Base-by-base conservation (phyloP, 768 basidiomycete genomes). In the Coprinellus aureogranulatus region DNA sequence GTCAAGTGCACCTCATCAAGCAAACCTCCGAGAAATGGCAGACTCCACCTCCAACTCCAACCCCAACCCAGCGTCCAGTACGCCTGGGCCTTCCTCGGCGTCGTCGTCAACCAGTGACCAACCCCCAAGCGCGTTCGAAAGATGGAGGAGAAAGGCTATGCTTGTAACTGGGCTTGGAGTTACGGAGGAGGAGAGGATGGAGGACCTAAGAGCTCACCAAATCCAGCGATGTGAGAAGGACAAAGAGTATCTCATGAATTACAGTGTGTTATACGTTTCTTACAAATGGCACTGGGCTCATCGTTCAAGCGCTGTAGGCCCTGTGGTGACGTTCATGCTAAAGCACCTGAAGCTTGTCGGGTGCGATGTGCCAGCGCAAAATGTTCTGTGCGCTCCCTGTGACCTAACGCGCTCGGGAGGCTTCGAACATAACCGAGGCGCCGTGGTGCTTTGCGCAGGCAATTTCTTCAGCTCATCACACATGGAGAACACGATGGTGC, bases 401-500 rank as follows among this genome's bases (percentile, higher is more conserved):
- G 88, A 89, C 66, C 67, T 69, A 57, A 70, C 74, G 26, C 82
- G 80, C 14, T 83, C 91, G 3, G 97, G 95, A 9, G 96, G 94
- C 0, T 97, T 94, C 69, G 79, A 75, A 28, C 87, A 91, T 1
- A 82, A 89, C 3, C 81, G 84, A 14, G 90, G 91, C 16, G 89
- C 88, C 2, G 84, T 98, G 25, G 72, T 93, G 6, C 76, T 99
- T 2, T 99, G 96, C 68, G 86, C 94, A 59, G 90, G 93, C 45
- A 81, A 87, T 48, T 89, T 94, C 64, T 81, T 86, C 69, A 83
- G 78, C 70, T 88, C 92, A 68, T 82, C 81, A 34, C 94, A 97
- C 64, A 88, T 95, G 89, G 94, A 98, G 71, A 85, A 92, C 65
- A 96, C 95, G 28, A 76, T 99, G 31, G 82, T 90, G 22, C 97